Conservation (phyloP, 2,329 filamentous ascomycete species). For the Alternaria sp. region DNA sequence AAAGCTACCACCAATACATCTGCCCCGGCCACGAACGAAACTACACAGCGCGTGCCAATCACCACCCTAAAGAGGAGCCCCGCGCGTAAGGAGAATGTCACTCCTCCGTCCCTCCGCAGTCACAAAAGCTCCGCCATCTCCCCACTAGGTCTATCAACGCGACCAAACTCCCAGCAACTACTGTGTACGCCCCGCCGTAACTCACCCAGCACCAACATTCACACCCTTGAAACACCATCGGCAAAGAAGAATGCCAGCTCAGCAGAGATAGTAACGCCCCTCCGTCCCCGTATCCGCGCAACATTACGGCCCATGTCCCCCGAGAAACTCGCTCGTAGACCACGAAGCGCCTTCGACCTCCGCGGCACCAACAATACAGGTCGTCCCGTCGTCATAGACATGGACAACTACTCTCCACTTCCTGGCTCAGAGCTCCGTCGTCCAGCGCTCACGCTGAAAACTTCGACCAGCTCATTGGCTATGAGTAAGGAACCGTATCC, state of each 20-base stretch:
- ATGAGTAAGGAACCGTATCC: conserved; percentile 24
- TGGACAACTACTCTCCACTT: not conserved
- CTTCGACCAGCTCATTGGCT: conserved; percentile 21
- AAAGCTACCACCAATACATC: conserved; percentile 31
- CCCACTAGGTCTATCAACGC: not conserved
- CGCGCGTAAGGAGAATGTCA: conserved; percentile 34
- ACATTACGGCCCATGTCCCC: conserved; percentile 25
- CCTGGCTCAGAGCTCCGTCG: conserved; percentile 13
- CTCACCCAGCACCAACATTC: conserved; percentile 17
- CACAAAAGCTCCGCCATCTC: conserved; percentile 3
- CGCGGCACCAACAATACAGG: conserved; percentile 11
- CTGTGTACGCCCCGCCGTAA: conserved; percentile 21
- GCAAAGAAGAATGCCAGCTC: conserved; percentile 1
- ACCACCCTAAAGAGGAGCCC: conserved; percentile 10
- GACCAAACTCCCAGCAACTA: conserved; percentile 27
- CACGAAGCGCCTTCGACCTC: conserved; percentile 45
- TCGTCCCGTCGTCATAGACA: not conserved
- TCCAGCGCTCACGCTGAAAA: conserved; percentile 5
- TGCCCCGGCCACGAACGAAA: conserved; percentile 10
- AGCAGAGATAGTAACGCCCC: conserved; percentile 1
- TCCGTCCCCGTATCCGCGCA: conserved; percentile 22
- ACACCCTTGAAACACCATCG: conserved; percentile 5
- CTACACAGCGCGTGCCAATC: conserved; percentile 8
- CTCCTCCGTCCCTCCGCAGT: conserved; percentile 5
- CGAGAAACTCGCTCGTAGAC: conserved; percentile 28